These are phyloP conservation scores for Mimosa pudica DNA, from an alignment of 306 rosid species.

Conservation along the genomic window DNA sequence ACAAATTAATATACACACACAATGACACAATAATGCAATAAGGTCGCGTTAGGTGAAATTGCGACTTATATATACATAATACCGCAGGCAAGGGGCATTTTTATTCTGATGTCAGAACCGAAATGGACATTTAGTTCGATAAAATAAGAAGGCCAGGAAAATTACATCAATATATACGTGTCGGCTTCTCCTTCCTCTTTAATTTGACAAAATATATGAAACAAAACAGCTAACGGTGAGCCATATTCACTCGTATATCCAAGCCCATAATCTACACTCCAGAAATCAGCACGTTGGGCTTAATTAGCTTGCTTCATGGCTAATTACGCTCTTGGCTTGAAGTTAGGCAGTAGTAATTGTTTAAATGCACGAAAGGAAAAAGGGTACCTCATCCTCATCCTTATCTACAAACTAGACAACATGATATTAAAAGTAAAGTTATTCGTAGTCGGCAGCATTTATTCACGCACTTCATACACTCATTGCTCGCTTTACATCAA, in stretches of 20 bases:
- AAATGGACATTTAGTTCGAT: not conserved
- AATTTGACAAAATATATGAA: not conserved
- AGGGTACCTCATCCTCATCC: not conserved
- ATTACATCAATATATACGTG: not conserved
- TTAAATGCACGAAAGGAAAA: not conserved
- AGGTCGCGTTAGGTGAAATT: not conserved
- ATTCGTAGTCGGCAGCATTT: not conserved
- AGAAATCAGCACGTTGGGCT: not conserved
- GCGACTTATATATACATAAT: not conserved
- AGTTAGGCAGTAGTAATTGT: not conserved
- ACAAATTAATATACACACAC: not conserved
- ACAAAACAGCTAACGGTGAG: not conserved
- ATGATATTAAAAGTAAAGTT: not conserved
- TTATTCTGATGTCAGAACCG: not conserved
- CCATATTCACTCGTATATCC: not conserved
- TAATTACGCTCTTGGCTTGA: not conserved
- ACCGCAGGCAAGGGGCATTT: not conserved
- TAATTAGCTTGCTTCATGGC: not conserved
- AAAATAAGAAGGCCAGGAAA: not conserved
- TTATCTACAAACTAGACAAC: not conserved
- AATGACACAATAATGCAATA: too few relatives aligned
- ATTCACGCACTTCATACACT: not conserved
- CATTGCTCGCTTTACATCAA: not conserved
- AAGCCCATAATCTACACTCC: not conserved
- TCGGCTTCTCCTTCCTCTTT: not conserved